A percentile compares a stretch with the other conserved stretches of the same genome.
Evolutionary conservation across 2,329 filamentous ascomycete genomes (phyloP).

Genomic region (Aspergillus novofumigatus): DNA sequence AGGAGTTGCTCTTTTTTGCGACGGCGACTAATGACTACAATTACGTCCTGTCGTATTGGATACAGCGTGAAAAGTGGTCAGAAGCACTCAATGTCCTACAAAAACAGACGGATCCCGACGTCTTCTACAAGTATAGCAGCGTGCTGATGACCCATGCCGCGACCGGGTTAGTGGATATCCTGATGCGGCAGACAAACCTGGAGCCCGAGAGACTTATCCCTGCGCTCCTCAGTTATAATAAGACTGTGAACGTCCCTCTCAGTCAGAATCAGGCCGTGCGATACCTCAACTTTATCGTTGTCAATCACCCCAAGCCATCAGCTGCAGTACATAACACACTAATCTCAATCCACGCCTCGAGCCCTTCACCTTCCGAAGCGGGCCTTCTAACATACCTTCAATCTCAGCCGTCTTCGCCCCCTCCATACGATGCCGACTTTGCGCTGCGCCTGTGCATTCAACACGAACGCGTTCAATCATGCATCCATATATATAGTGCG

Average conservation of each 20-base stretch:
- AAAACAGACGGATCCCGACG: conserved; percentile 84
- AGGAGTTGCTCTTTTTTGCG: conserved; percentile 87
- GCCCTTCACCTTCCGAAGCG: conserved; percentile 76
- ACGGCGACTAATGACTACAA: conserved; percentile 86
- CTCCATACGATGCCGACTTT: conserved; percentile 91
- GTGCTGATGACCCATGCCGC: conserved; percentile 91
- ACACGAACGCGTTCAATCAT: conserved; percentile 85
- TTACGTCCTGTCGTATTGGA: conserved; percentile 95
- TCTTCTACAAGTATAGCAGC: conserved; percentile 95
- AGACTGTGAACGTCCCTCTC: conserved; percentile 61
- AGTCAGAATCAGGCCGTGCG: conserved; percentile 84
- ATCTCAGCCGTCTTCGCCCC: conserved; percentile 78
- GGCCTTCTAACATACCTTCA: conserved; percentile 85
- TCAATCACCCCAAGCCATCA: conserved; percentile 69
- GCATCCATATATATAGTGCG: conserved; percentile 93
- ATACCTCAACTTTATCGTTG: conserved; percentile 90
- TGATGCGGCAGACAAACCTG: conserved; percentile 86
- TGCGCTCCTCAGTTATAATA: conserved; percentile 89
- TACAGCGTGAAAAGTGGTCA: conserved; percentile 87
- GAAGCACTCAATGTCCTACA: conserved; percentile 86
- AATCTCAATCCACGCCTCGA: conserved; percentile 90
- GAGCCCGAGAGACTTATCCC: conserved; percentile 86
- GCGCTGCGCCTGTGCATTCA: conserved; percentile 93
- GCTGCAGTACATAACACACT: conserved; percentile 95
- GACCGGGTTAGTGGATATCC: conserved; percentile 82